phyloP scores from a whole-genome alignment of 331 rosid genomes.

The Quercus tomentella region DNA sequence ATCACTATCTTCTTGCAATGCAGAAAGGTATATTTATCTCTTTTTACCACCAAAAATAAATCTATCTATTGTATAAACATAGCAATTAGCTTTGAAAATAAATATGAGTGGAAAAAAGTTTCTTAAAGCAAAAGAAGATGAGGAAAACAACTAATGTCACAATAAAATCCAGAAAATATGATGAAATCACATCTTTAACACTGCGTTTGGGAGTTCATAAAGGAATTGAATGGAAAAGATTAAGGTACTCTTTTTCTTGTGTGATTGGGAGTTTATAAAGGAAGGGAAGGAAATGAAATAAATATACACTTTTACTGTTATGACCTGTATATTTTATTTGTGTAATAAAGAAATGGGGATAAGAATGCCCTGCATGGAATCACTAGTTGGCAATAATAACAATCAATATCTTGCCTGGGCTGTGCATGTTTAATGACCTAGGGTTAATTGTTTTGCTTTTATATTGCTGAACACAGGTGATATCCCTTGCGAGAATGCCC shows the following conservation, averaged over 20 bases:
- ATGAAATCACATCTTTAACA: not conserved
- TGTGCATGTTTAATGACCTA: not conserved
- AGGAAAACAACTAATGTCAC: not conserved
- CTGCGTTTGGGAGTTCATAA: no score
- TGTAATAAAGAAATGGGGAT: no score
- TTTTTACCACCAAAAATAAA: not conserved
- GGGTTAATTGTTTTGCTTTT: not conserved
- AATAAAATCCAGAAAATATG: not conserved
- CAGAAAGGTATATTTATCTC: conserved; percentile 59
- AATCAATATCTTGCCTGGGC: conserved; percentile 1
- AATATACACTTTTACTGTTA: no score
- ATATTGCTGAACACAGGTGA: conserved; percentile 51
- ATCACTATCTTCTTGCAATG: conserved; percentile 85
- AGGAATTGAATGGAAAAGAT: no score
- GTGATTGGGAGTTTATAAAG: no score
- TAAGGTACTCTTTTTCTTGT: no score
- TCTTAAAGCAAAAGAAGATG: not conserved
- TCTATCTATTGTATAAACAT: conserved; percentile 10
- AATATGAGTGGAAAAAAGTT: not conserved
- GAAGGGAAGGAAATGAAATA: no score
- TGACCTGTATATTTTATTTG: no score
- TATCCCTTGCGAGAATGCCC: conserved; percentile 78
- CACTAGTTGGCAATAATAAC: not conserved
- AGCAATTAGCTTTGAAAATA: not conserved
- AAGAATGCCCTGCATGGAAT: no score